Base-by-base conservation (phyloP, 2,329 filamentous ascomycete species). In the Trichoderma koningiopsis region DNA sequence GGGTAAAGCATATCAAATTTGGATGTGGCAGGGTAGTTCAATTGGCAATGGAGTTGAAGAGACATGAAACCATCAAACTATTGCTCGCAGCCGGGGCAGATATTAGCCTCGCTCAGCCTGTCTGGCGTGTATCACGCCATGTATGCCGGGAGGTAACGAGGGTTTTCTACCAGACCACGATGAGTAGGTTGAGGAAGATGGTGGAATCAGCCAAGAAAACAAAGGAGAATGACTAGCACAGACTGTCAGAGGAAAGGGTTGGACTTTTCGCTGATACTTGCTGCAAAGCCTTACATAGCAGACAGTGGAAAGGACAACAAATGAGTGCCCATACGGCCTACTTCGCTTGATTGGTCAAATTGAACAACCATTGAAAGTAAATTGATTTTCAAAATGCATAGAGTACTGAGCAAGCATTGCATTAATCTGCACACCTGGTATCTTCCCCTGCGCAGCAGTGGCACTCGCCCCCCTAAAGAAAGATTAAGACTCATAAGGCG, bases 71-170 rank as follows among this genome's bases (percentile, higher is more conserved):
- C 14, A 31, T 67, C 43, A 58, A 52, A 7, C 16, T 67, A 22
- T 24, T 67, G 22, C 55, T 67, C 22, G 64, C 53, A 14, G 53
- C 53, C 24, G 64, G 64, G 6, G 64, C 64, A 35, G 55, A 67
- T 10, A 52, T 67, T n/a, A 10, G 40, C 11, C 37, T 58, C 4
- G 22, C 35, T 3, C 40, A 29, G 37, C 53, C 53, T 16, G 55
- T 59, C 5, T 67, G 64, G 64, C 37, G 11, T 5, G 53, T 67
- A 22, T 40, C 53, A 6, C 29, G 53, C 16, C 64, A 67, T 40
- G 14, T 6, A 2, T 60, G 55, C 29, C 4, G 14, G 5, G 29
- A 14, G 35, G n/a, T 60, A 16, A 16, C 64, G 33, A 67, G 35
- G 64, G 37, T 6, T 13, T n/a, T 49, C 11, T n/a, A 67, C 19